Conservation (phyloP, 768 basidiomycete genomes). For the Russula virescens region DNA sequence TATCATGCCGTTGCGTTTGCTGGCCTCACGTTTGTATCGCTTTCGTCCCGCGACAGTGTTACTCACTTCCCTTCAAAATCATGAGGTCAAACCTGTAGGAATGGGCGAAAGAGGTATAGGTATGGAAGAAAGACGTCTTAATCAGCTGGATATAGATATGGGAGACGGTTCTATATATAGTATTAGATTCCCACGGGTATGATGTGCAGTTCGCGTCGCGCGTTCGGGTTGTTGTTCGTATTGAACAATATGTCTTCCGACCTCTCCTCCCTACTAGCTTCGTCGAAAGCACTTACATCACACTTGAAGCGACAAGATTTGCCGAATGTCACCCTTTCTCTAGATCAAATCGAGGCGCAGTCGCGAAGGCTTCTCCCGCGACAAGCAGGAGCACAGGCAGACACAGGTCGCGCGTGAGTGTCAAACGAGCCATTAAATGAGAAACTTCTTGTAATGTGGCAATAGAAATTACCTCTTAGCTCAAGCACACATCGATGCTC, state of each 20-base stretch:
- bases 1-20: no score
- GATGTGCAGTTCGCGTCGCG: no score
- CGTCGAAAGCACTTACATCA: conserved; percentile 67
- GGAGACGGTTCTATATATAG: neutral
- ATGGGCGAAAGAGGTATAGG: no score
- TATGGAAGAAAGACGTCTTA: no score
- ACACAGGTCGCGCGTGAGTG: conserved; percentile 68
- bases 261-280: conserved; percentile 63
- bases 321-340: conserved; percentile 80
- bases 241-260: conserved; percentile 37
- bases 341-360: conserved; percentile 94
- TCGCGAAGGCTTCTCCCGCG: conserved; percentile 77
- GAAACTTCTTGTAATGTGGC: conserved; percentile 7
- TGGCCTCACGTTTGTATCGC: no score
- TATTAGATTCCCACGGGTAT: neutral
- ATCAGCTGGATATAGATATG: no score
- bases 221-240: neutral
- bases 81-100: no score
- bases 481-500: conserved; percentile 88
- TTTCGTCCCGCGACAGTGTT: no score
- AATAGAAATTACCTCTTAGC: conserved; percentile 85
- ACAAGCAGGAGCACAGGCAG: conserved; percentile 56
- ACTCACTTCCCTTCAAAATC: no score
- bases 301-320: conserved; percentile 77
- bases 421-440: neutral